These are phyloP conservation scores for Trichophyton simii DNA, from an alignment of 2,329 filamentous ascomycete species.

Conservation along the genomic window DNA sequence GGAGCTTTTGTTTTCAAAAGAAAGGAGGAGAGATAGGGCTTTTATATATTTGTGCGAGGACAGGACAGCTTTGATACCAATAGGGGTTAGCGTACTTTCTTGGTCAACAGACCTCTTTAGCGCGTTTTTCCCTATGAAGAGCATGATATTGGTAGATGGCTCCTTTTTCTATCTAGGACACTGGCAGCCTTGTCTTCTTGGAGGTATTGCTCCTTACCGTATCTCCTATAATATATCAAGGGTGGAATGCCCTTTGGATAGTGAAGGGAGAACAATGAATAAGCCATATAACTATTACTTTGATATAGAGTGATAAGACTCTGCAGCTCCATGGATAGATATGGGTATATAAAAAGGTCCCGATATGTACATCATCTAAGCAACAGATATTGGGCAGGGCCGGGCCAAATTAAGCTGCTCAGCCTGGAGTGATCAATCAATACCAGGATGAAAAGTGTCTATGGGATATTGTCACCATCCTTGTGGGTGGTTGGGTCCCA, in stretches of 20 bases:
- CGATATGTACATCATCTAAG: not conserved
- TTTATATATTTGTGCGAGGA: conserved; percentile 1
- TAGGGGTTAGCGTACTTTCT: conserved; percentile 4
- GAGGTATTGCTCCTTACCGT: not conserved
- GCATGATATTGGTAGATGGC: not conserved
- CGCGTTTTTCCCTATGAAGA: not conserved
- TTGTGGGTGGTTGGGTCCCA: conserved; percentile 39
- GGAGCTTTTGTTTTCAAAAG: not conserved
- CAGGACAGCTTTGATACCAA: not conserved
- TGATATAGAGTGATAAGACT: not conserved
- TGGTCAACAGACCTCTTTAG: conserved; percentile 1
- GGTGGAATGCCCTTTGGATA: not conserved
- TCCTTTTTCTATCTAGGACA: not conserved
- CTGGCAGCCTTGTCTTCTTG: not conserved
- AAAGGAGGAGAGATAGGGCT: not conserved
- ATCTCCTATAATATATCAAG: not conserved
- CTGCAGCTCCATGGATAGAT: not conserved
- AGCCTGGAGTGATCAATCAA: not conserved
- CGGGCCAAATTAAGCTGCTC: not conserved
- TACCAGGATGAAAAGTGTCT: no score
- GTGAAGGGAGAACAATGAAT: not conserved
- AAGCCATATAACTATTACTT: not conserved
- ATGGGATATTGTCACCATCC: conserved; percentile 8
- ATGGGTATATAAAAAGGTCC: not conserved
- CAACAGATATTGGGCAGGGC: not conserved